Percentiles rank a stretch among this genome's conserved stretches.
phyloP scores from a whole-genome alignment of 192 early-diverging fungal genomes.

The Umbelopsis ramanniana region DNA sequence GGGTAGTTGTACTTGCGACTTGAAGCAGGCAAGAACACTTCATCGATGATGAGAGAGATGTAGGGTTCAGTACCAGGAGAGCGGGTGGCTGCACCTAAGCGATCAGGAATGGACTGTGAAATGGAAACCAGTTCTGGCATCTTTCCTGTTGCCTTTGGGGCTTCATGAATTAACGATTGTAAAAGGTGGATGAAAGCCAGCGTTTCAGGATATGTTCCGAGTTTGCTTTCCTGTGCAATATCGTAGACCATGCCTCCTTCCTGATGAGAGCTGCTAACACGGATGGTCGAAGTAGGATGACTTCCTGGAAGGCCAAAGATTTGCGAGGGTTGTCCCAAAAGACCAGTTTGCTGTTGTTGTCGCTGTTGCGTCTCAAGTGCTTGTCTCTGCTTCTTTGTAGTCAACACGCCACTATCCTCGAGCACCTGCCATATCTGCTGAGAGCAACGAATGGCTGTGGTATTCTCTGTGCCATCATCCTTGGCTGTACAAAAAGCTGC shows the following conservation, averaged over 20 bases:
- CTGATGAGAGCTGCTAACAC: constrained; percentile 39
- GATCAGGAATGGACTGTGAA: constrained; percentile 55
- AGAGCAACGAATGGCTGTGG: constrained; percentile 60
- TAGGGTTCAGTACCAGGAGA: constrained; percentile 80
- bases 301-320: neutral
- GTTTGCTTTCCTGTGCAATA: constrained; percentile 70
- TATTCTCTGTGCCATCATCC: constrained; percentile 44
- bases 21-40: constrained; percentile 80
- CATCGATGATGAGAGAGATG: constrained; percentile 82
- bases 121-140: constrained; percentile 40
- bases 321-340: constrained; percentile 23
- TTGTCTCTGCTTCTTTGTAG: constrained; percentile 50
- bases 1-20: constrained; percentile 66
- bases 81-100: constrained; percentile 70
- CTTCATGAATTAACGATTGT: constrained; percentile 66
- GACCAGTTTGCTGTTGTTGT: constrained; percentile 31
- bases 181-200: constrained; percentile 82
- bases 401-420: constrained; percentile 68
- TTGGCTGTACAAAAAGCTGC: constrained; percentile 79
- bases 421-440: constrained; percentile 78
- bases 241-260: constrained; percentile 81
- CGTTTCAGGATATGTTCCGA: constrained; percentile 80
- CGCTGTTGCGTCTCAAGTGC: neutral
- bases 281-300: constrained; percentile 20
- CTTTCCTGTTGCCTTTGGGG: constrained; percentile 44